A percentile compares a stretch with the other conserved stretches of the same genome.
Evolutionary conservation across 495 filamentous ascomycete species (phyloP).

Genomic region (Polyplosphaeria fusca): DNA sequence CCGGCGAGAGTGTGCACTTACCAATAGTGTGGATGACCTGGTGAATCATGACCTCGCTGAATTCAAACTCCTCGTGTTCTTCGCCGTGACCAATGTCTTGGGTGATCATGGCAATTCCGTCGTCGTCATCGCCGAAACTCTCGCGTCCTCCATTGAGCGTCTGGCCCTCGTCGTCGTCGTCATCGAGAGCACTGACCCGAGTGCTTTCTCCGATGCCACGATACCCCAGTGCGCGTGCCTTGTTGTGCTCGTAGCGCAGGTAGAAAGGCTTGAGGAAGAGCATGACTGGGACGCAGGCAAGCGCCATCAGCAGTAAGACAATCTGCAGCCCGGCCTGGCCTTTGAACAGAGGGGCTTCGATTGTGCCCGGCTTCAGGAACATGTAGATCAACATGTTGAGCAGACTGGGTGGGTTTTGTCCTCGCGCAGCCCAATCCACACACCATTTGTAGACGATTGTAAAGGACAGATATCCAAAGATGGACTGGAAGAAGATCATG

Average conservation of each 20-base stretch:
- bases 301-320: constrained; percentile 74
- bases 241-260: constrained; percentile 88
- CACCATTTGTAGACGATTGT: constrained; percentile 97
- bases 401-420: constrained; percentile 71
- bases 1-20: constrained; percentile 45
- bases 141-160: constrained; percentile 61
- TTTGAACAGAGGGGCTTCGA: constrained; percentile 64
- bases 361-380: constrained; percentile 82
- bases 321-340: constrained; percentile 75
- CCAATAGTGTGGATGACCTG: constrained; percentile 98
- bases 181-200: constrained; percentile 78
- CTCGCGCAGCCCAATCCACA: constrained; percentile 73
- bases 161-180: constrained; percentile 52
- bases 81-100: constrained; percentile 73
- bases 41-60: constrained; percentile 94
- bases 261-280: constrained; percentile 95
- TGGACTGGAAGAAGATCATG: constrained; percentile 99
- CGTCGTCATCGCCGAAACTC: constrained; percentile 75
- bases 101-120: constrained; percentile 87
- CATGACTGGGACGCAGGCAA: constrained; percentile 82
- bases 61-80: constrained; percentile 94
- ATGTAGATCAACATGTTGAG: constrained; percentile 99
- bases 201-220: constrained; percentile 85
- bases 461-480: constrained; percentile 95
- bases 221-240: constrained; percentile 81